Evolutionary conservation across 345 rosid genomes (phyloP), one percentile per base, ranked within the genome.

Genomic region (Rhodamnia argentea): DNA sequence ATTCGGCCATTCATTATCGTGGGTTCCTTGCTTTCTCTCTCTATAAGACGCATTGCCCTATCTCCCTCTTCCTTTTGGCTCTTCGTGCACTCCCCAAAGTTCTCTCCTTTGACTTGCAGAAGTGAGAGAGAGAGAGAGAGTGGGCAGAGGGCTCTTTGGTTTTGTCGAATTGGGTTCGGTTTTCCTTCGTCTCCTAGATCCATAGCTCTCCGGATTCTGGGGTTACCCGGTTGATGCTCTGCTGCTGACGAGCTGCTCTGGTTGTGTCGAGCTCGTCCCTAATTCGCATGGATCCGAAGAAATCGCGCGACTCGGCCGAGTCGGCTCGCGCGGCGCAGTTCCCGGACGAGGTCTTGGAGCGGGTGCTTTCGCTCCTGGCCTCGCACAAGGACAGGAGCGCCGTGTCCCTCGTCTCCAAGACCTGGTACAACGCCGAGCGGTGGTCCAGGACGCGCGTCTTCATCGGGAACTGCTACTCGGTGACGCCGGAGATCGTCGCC

Each of bases 381-480:
- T 88, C 94, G 12, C 89, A 82, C 87, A 90, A 91, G 50, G 95
- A 94, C 90, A 91, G 97, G 83, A 93, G 94, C 91, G 88, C 93
- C 4, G 95, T 86, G 5, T 94, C 97, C 16, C 83, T 92, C 24
- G 97, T 94, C 24, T 92, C 95, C 89, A 93, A 89, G 83, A 90
- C 90, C 58, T 94, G 97, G 97, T 94, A 92, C 89, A 23, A 88
- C 91, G 93, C 95, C 9, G 97, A 94, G 84, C 86, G 93, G 52
- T 92, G 94, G 95, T 91, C 95, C 10, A 86, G 97, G 78, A 85
- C 91, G 23, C 91, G 86, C 83, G 93, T 94, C 32, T 93, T 93
- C 86, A 93, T 94, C 82, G 95, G 95, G 1, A 94, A 94, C 93
- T 94, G 97, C 75, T 94, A 94, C 88, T 92, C 97, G 3, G 95